phyloP scores from a whole-genome alignment of 2,329 filamentous ascomycete species.

The Cladorrhinum sp. region DNA sequence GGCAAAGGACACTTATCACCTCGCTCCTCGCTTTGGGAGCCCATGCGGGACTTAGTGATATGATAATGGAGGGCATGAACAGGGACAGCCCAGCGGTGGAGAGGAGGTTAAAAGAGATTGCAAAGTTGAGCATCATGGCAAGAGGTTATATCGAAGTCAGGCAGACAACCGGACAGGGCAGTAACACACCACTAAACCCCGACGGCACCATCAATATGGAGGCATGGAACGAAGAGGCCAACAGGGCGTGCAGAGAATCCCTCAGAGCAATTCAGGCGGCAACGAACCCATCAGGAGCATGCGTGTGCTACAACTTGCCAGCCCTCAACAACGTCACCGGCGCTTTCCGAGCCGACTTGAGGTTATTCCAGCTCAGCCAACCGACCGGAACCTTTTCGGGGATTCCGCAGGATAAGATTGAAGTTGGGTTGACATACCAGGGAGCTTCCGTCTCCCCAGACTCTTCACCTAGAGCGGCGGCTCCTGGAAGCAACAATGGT shows the following conservation, averaged over 20 bases:
- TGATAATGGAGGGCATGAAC: conserved; percentile 28
- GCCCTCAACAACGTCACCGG: conserved; percentile 65
- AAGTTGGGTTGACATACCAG: conserved; percentile 53
- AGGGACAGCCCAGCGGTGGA: conserved; percentile 29
- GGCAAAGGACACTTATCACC: conserved; percentile 34
- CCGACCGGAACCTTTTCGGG: conserved; percentile 53
- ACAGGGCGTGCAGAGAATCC: conserved; percentile 56
- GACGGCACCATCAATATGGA: conserved; percentile 51
- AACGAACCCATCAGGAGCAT: conserved; percentile 72
- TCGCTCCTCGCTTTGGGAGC: conserved; percentile 37
- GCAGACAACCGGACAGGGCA: conserved; percentile 23
- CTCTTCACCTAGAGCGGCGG: conserved; percentile 23
- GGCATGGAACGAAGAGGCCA: conserved; percentile 55
- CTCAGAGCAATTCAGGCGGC: conserved; percentile 55
- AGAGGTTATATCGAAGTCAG: conserved; percentile 23
- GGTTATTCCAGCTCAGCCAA: conserved; percentile 67
- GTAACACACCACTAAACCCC: conserved; percentile 36
- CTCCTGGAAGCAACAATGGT: conserved; percentile 9
- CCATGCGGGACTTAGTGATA: conserved; percentile 33
- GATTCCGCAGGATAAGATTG: conserved; percentile 50
- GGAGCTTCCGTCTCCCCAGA: conserved; percentile 49
- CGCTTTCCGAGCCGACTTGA: conserved; percentile 72
- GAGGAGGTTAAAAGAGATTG: conserved; percentile 31
- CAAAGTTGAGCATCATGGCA: conserved; percentile 20
- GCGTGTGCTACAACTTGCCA: conserved; percentile 79